These are phyloP conservation scores for Zygosaccharomyces pseudobailii DNA, from an alignment of 1,139 yeast species.

Conservation along the genomic window DNA sequence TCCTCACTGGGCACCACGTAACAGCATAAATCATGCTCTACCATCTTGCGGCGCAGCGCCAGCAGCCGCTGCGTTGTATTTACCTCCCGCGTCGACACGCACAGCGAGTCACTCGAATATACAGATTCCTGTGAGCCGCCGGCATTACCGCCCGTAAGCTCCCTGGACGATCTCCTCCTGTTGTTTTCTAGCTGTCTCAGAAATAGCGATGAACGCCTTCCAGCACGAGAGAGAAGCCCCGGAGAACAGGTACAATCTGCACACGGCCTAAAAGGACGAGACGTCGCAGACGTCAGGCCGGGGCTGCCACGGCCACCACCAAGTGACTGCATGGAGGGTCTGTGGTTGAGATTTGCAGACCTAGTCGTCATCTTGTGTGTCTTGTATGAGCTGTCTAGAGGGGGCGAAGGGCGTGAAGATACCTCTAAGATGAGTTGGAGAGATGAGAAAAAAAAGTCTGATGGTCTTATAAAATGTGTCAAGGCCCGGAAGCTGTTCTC, in stretches of 20 bases:
- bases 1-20: conserved; percentile 90
- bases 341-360: conserved; percentile 6
- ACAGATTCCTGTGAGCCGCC: conserved; percentile 31
- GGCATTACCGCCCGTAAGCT: conserved; percentile 3
- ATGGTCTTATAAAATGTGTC: not conserved
- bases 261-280: conserved; percentile 43
- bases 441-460: not conserved
- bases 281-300: conserved; percentile 5
- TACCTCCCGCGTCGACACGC: conserved; percentile 38
- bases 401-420: not conserved
- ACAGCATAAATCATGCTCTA: conserved; percentile 58
- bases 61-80: conserved; percentile 59
- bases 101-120: conserved; percentile 37
- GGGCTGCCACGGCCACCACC: conserved; percentile 3
- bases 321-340: conserved; percentile 12
- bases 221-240: conserved; percentile 64
- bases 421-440: not conserved
- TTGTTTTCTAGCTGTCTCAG: conserved; percentile 25
- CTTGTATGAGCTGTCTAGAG: not conserved
- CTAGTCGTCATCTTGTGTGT: conserved; percentile 1
- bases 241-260: conserved; percentile 79
- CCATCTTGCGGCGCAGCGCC: conserved; percentile 62
- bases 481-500: not conserved
- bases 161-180: conserved; percentile 19
- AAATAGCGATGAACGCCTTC: conserved; percentile 49